phyloP scores from a whole-genome alignment of 208 protist genomes.

The Spongospora subterranea region DNA sequence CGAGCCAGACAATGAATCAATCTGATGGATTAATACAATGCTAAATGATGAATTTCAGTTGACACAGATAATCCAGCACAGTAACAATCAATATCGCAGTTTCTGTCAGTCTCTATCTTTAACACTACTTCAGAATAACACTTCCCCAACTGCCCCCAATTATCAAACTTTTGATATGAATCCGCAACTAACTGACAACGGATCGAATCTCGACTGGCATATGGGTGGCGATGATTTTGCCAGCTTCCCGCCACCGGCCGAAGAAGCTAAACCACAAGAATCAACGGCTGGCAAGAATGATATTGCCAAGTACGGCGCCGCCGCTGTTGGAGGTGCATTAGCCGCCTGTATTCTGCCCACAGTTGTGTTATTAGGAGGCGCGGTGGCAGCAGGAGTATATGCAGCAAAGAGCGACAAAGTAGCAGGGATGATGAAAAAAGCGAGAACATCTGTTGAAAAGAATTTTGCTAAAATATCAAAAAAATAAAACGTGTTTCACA shows the following conservation, averaged over 20 bases:
- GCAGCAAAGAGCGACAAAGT: constrained; percentile 29
- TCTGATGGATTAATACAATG: too few relatives aligned
- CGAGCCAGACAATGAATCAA: too few relatives aligned
- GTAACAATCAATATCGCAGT: too few relatives aligned
- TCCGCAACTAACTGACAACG: too few relatives aligned
- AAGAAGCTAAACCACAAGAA: not conserved
- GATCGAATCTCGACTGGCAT: not conserved
- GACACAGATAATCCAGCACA: too few relatives aligned
- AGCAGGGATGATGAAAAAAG: not conserved
- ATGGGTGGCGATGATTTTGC: not conserved
- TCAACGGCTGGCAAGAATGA: not conserved
- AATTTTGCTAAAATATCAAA: not conserved
- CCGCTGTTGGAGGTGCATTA: not conserved
- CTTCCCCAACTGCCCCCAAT: too few relatives aligned
- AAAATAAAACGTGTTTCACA: not conserved
- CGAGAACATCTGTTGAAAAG: not conserved
- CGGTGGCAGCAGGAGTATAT: constrained; percentile 7
- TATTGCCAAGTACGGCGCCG: not conserved
- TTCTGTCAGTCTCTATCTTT: too few relatives aligned
- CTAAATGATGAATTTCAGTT: too few relatives aligned
- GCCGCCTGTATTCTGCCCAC: not conserved
- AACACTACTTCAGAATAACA: too few relatives aligned
- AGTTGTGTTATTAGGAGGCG: not conserved
- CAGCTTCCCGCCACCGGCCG: not conserved
- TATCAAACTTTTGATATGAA: too few relatives aligned